Conservation (phyloP, 768 basidiomycete species). For the Solioccasus polychromus region DNA sequence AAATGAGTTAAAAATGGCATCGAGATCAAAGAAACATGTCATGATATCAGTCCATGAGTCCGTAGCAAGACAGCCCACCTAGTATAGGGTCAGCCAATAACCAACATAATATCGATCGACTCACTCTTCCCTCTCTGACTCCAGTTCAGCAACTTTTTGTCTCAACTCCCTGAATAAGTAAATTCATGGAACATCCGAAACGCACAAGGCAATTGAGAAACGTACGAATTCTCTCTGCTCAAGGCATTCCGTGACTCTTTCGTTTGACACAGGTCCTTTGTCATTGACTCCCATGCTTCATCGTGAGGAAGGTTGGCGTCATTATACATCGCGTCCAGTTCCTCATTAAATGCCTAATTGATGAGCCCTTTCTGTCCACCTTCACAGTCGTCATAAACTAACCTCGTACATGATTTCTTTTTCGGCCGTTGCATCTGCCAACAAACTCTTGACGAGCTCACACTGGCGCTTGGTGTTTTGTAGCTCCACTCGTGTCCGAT, state of each 20-base stretch:
- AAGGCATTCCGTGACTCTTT: constrained; percentile 77
- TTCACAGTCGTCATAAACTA: constrained; percentile 18
- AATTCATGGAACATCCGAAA: constrained; percentile 5
- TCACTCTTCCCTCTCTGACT: constrained; percentile 79
- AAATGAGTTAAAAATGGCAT: constrained; percentile 15
- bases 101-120: constrained; percentile 25
- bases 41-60: constrained; percentile 43
- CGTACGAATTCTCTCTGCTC: constrained; percentile 78
- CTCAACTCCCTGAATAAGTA: constrained; percentile 65
- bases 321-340: constrained; percentile 87
- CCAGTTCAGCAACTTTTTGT: constrained; percentile 63
- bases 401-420: constrained; percentile 95
- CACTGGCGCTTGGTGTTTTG: constrained; percentile 70
- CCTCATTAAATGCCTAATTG: constrained; percentile 86
- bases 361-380: background rate
- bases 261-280: constrained; percentile 64
- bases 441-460: constrained; percentile 74
- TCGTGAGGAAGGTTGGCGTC: constrained; percentile 78
- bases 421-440: constrained; percentile 76
- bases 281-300: constrained; percentile 81
- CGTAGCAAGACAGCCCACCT: constrained; percentile 70
- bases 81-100: constrained; percentile 11
- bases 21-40: constrained; percentile 23
- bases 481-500: constrained; percentile 60
- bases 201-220: constrained; percentile 10